Percentiles rank a stretch among this genome's conserved stretches.
Conservation (phyloP, 2,329 filamentous ascomycete species). For the Annulohypoxylon truncatum region DNA sequence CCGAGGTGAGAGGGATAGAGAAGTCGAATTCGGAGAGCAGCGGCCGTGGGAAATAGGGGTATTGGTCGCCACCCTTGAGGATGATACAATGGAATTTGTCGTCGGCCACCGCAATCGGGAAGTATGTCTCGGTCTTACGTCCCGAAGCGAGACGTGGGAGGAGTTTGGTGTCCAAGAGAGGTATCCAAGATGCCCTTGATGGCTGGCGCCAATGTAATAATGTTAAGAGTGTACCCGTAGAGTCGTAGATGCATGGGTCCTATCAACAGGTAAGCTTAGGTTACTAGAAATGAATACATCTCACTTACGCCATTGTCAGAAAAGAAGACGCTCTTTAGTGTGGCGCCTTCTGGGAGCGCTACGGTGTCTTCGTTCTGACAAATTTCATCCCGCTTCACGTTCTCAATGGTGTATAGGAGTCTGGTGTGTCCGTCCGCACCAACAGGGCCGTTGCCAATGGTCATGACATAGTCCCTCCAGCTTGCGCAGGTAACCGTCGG, state of each 20-base stretch:
- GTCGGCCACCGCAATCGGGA: constrained; percentile 92
- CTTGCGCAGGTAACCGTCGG: constrained; percentile 93
- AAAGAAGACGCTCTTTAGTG: constrained; percentile 87
- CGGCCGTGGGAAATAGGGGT: constrained; percentile 92
- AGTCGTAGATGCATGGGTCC: constrained; percentile 97
- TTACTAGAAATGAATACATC: constrained; percentile 3
- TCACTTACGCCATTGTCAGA: constrained; percentile 83
- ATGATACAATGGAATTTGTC: constrained; percentile 98
- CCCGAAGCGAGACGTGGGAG: constrained; percentile 85
- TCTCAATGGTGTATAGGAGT: constrained; percentile 91
- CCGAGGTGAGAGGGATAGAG: constrained; percentile 78
- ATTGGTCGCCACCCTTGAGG: constrained; percentile 91
- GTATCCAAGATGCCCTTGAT: constrained; percentile 89
- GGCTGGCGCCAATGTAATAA: constrained; percentile 90
- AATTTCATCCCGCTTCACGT: constrained; percentile 92
- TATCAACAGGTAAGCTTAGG: constrained; percentile 51
- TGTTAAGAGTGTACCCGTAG: constrained; percentile 86
- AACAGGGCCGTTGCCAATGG: constrained; percentile 90
- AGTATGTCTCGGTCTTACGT: constrained; percentile 90
- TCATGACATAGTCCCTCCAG: constrained; percentile 96
- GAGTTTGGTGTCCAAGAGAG: constrained; percentile 88
- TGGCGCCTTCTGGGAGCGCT: constrained; percentile 79
- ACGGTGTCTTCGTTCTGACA: constrained; percentile 94
- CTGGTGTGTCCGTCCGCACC: constrained; percentile 80
- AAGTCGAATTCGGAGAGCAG: constrained; percentile 95